Evolutionary conservation across 768 basidiomycete species (phyloP).

Genomic region (Termitomyces sp.): DNA sequence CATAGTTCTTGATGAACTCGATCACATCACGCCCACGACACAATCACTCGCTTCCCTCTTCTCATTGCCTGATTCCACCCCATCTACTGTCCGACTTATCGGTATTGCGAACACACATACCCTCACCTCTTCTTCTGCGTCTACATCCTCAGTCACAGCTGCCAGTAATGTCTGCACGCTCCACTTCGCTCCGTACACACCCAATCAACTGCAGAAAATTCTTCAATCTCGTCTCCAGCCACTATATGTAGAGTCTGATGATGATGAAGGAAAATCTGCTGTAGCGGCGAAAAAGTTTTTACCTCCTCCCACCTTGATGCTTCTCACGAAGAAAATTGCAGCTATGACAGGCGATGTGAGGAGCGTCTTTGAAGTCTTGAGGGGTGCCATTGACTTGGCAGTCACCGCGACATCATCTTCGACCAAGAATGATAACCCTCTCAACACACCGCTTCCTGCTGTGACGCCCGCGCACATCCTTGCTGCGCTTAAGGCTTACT

Average conservation of each 20-base stretch:
- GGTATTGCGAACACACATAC: constrained; percentile 91
- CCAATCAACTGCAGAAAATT: constrained; percentile 64
- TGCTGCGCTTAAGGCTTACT: constrained; percentile 67
- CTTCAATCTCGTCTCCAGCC: constrained; percentile 56
- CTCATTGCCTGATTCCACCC: constrained; percentile 51
- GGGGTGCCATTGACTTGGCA: constrained; percentile 72
- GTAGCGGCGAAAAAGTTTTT: constrained; percentile 48
- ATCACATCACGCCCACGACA: constrained; percentile 64
- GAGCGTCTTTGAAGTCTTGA: constrained; percentile 71
- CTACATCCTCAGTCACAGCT: constrained; percentile 27
- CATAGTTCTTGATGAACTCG: constrained; percentile 81
- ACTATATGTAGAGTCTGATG: constrained; percentile 31
- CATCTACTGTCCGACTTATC: constrained; percentile 58
- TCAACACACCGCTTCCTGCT: constrained; percentile 29
- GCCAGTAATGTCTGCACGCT: constrained; percentile 49
- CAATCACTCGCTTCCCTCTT: constrained; percentile 61
- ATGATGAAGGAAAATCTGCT: constrained; percentile 18
- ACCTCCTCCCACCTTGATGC: constrained; percentile 54
- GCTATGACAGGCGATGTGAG: constrained; percentile 81
- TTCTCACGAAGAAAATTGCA: constrained; percentile 78
- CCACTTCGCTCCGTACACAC: constrained; percentile 78
- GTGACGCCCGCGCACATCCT: constrained; percentile 69
- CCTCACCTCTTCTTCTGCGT: constrained; percentile 51
- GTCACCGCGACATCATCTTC: constrained; percentile 23
- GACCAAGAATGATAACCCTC: constrained; percentile 24